These are phyloP conservation scores for Pholiota adiposa DNA, from an alignment of 1,284 basidiomycete species.

Conservation along the genomic window DNA sequence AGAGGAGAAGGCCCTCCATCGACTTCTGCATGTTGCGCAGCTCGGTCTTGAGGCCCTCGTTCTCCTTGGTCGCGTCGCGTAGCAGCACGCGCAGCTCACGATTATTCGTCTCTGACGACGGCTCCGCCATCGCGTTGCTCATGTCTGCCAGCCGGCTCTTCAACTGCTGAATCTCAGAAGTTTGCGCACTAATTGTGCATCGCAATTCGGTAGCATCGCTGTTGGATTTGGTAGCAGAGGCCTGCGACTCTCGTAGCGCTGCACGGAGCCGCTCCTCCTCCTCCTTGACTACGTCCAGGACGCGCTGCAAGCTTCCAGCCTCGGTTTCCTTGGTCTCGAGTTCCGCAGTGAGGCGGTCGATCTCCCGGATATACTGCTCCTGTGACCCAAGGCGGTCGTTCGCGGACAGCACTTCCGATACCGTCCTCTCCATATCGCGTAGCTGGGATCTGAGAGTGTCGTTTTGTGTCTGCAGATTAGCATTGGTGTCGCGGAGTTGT, in stretches of 20 bases:
- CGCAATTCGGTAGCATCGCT: constrained; percentile 20
- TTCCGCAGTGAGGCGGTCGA: constrained; percentile 29
- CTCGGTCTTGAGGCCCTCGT: constrained; percentile 32
- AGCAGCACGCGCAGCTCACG: constrained; percentile 33
- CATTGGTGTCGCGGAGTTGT: constrained; percentile 27
- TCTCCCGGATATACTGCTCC: constrained; percentile 30
- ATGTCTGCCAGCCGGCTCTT: constrained; percentile 29
- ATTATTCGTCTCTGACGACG: constrained; percentile 23
- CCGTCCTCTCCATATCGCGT: constrained; percentile 37
- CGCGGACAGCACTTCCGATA: constrained; percentile 34
- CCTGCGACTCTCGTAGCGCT: constrained; percentile 22
- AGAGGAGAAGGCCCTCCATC: constrained; percentile 34
- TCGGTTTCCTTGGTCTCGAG: constrained; percentile 29
- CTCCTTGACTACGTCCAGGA: constrained; percentile 27
- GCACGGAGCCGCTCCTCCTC: constrained; percentile 27
- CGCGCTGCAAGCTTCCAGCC: constrained; percentile 25
- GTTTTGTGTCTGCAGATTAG: constrained; percentile 30
- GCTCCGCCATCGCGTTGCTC: constrained; percentile 29
- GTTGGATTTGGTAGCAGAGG: constrained; percentile 16
- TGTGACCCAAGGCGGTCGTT: constrained; percentile 28
- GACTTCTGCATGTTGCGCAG: constrained; percentile 34
- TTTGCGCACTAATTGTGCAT: constrained; percentile 15
- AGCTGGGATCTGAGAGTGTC: constrained; percentile 30
- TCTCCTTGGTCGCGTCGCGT: constrained; percentile 36
- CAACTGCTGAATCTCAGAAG: constrained; percentile 24